Percentiles rank a stretch among this genome's conserved stretches.
Evolutionary conservation across 352 stramenopile species (phyloP).

Genomic region (Pythium rishiriense): DNA sequence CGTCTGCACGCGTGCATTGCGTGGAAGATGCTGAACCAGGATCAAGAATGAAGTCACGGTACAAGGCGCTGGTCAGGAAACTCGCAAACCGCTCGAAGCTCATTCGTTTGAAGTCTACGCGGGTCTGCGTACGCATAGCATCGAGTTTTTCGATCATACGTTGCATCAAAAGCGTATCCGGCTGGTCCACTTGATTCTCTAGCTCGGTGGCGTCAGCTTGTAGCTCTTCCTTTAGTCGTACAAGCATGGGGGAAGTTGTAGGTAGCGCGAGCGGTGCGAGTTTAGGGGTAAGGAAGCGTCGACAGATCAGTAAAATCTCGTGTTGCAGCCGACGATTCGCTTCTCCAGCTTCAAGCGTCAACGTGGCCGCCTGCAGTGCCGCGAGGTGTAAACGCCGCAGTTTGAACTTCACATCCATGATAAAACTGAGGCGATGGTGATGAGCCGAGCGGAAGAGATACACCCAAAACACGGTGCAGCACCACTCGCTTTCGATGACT

Average conservation of each 20-base stretch:
- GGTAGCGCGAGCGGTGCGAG: constrained; percentile 25
- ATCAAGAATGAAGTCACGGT: constrained; percentile 48
- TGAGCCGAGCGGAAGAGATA: constrained; percentile 59
- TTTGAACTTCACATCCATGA: constrained; percentile 57
- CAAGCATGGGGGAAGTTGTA: constrained; percentile 19
- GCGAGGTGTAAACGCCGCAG: constrained; percentile 39
- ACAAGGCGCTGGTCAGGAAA: constrained; percentile 49
- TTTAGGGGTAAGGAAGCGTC: constrained; percentile 30
- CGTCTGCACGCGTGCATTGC: constrained; percentile 21
- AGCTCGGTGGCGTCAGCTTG: constrained; percentile 23
- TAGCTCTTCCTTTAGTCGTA: constrained; percentile 35
- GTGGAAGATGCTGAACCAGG: constrained; percentile 18
- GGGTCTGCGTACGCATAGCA: constrained; percentile 34
- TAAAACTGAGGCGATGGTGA: constrained; percentile 57
- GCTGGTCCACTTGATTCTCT: not conserved
- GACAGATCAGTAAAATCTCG: constrained; percentile 29
- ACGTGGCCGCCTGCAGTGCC: not conserved
- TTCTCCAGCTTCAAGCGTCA: constrained; percentile 15
- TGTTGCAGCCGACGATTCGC: constrained; percentile 10
- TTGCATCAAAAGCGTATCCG: constrained; percentile 5
- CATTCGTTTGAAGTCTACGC: constrained; percentile 50
- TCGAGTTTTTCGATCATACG: constrained; percentile 38
- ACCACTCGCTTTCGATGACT: constrained; percentile 66
- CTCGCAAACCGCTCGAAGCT: constrained; percentile 44
- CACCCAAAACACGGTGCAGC: constrained; percentile 71